A percentile compares a stretch with the other conserved stretches of the same genome.
Evolutionary conservation across 2,329 filamentous ascomycete genomes (phyloP).

Genomic region (Talaromyces pinophilus): DNA sequence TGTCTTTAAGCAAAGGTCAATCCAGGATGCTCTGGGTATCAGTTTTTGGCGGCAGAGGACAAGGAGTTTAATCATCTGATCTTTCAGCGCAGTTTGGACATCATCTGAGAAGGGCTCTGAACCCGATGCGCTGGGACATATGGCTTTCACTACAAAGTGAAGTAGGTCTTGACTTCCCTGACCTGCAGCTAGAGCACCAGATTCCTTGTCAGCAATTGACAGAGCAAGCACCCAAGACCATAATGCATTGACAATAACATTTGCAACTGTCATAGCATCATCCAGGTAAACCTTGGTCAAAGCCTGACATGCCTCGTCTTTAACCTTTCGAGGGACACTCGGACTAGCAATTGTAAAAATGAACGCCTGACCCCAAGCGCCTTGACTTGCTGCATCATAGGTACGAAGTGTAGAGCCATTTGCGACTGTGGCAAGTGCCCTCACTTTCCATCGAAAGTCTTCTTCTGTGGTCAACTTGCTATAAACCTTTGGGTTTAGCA

Average conservation of each 20-base stretch:
- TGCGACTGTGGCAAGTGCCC: conserved; percentile 66
- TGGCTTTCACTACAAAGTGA: conserved; percentile 54
- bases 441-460: conserved; percentile 75
- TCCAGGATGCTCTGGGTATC: conserved; percentile 80
- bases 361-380: conserved; percentile 80
- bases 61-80: conserved; percentile 73
- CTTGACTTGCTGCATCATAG: conserved; percentile 51
- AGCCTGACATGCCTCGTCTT: conserved; percentile 62
- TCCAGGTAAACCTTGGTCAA: conserved; percentile 67
- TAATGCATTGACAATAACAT: conserved; percentile 68
- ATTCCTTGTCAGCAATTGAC: conserved; percentile 76
- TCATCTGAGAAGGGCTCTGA: conserved; percentile 38
- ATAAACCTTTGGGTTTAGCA: conserved; percentile 82
- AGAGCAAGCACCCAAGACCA: conserved; percentile 76
- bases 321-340: conserved; percentile 61
- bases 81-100: conserved; percentile 57
- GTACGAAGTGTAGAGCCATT: conserved; percentile 55
- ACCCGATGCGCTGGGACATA: conserved; percentile 38
- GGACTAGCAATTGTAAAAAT: conserved; percentile 74
- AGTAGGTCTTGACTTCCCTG: conserved; percentile 63
- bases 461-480: conserved; percentile 73
- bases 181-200: conserved; percentile 66
- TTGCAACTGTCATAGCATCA: conserved; percentile 60
- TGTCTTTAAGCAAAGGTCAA: conserved; percentile 77
- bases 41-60: conserved; percentile 77